Base-by-base conservation (phyloP, 2,329 filamentous ascomycete species). In the Thelonectria discophora region DNA sequence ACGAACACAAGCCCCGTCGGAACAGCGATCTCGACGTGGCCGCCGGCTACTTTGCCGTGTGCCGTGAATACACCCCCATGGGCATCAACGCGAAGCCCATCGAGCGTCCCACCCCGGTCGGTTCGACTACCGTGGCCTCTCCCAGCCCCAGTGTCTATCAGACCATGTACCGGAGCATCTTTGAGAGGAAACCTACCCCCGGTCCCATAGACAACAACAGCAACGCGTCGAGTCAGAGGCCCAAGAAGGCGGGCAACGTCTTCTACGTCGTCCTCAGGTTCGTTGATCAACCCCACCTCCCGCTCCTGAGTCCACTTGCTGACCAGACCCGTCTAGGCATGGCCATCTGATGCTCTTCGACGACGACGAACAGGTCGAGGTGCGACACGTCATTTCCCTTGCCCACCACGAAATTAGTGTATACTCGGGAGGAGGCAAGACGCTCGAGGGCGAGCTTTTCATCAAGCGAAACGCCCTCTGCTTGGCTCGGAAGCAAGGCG, bases 261-360 rank as follows among this genome's bases (percentile, higher is more conserved):
- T 97, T 97, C 77, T 97, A 93, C 73, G 91, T 97, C 52, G 92
- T 97, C 49, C 77, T 97, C 62, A 89, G 93, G 91, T 94, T 82
- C 64, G 82, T 45, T 55, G 18, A 18, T 27, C 48, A 32, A 27
- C 27, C n/a, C 30, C 53, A n/a, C 42, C 27, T 30, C 27, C 39
- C 50, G n/a, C 50, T 12, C 20, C 8, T 9, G 42, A 47, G 27
- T 11, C 13, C 21, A 13, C 57, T 67, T 59, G 60, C 65, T 54
- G 65, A 58, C 50, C 50, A 60, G 52, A 53, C 37, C 13, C 15
- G 47, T 63, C 48, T 63, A 94, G 93, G 74, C 94, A 97, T 77
- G 94, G 94, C 39, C 94, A 98, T 75, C 81, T 99, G 52, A 97
- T 99, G 92, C 87, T 99, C 10, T 99, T 97, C 77, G 95, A 99